Evolutionary conservation across 257 asterid species (phyloP), one percentile per base, ranked within the genome.

Genomic region (Paulownia fortunei): DNA sequence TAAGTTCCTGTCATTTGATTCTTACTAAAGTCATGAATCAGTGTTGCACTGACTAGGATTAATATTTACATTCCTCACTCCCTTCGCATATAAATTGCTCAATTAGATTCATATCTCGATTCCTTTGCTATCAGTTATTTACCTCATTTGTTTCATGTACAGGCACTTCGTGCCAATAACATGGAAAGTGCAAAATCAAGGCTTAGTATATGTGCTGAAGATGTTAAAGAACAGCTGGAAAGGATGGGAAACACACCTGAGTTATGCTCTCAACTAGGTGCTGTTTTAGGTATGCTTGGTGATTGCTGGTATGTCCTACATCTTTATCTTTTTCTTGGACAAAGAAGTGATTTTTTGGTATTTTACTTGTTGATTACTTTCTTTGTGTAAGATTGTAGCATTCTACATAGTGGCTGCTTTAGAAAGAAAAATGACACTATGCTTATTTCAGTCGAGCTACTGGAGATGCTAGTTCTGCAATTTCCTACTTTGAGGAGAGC

Each of bases 91-190:
- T n/a, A n/a, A n/a, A n/a, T n/a, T n/a, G n/a, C n/a, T n/a, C 54
- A 9, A 36, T 49, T 46, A 61, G 72, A 30, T 60, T 30, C 56
- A 19, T 66, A 0, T 73, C 71, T 19, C 19, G 24, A 15, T 56
- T 54, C 47, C 30, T 41, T 58, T 56, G 54, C 77, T 66, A 44
- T 60, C 19, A 11, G 21, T 51, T 72, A 41, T 26, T 64, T 68
- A 69, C 70, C 52, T n/a, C n/a, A n/a, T n/a, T n/a, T 67, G 42
- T 80, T 71, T 80, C 58, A 41, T 80, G 36, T 72, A 56, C 78
- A 95, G 99, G 99, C 99, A 76, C 94, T 92, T 80, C 98, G 95
- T 80, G 98, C 94, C 23, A 91, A 89, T 83, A 95, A 95, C 81
- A 54, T 91, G 24, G 98, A 86, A 80, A 93, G 98, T 82, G 99